A percentile compares a stretch with the other conserved stretches of the same genome.
These are phyloP conservation scores for Nematodospora anomalae DNA, from an alignment of 1,139 yeast genomes.

Conservation along the genomic window DNA sequence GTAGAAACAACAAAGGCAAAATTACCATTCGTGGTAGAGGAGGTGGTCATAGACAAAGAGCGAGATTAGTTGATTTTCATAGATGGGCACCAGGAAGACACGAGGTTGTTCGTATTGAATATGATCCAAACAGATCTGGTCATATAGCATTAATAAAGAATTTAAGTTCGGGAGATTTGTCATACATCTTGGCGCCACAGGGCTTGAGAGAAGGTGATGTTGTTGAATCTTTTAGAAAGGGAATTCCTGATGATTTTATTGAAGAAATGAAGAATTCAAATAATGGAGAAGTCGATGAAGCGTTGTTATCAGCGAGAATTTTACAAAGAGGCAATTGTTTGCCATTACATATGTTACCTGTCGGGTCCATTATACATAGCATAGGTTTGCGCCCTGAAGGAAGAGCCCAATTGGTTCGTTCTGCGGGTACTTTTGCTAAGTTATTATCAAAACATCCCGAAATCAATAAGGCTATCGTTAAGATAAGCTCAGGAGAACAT, in stretches of 20 bases:
- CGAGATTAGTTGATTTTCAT: slow-evolving; percentile 76
- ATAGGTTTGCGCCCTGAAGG: slow-evolving; percentile 76
- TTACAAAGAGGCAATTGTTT: slow-evolving; percentile 94
- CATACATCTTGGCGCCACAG: slow-evolving; percentile 87
- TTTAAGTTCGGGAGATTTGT: slow-evolving; percentile 56
- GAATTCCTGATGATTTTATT: slow-evolving; percentile 77
- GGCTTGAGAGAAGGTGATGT: slow-evolving; percentile 91
- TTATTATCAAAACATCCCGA: slow-evolving; percentile 77
- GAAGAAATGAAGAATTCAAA: slow-evolving; percentile 60
- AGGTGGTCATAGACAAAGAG: slow-evolving; percentile 92
- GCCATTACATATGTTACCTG: slow-evolving; percentile 88
- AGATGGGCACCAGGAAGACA: slow-evolving; percentile 72
- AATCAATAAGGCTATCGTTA: slow-evolving; percentile 69
- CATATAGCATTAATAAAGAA: slow-evolving; percentile 87
- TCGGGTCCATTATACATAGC: slow-evolving; percentile 87
- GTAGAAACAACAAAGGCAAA: slow-evolving; percentile 86
- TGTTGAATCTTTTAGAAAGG: slow-evolving; percentile 85
- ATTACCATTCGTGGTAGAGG: slow-evolving; percentile 95
- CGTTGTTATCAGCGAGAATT: slow-evolving; percentile 81
- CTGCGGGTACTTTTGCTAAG: slow-evolving; percentile 96
- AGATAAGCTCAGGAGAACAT: slow-evolving; percentile 89
- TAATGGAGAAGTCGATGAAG: slow-evolving; percentile 88
- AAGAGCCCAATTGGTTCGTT: slow-evolving; percentile 87
- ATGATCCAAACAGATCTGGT: slow-evolving; percentile 93
- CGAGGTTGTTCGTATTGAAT: slow-evolving; percentile 83